Evolutionary conservation across 202 grass and related monocot genomes (phyloP).

Genomic region (Panicum virgatum): DNA sequence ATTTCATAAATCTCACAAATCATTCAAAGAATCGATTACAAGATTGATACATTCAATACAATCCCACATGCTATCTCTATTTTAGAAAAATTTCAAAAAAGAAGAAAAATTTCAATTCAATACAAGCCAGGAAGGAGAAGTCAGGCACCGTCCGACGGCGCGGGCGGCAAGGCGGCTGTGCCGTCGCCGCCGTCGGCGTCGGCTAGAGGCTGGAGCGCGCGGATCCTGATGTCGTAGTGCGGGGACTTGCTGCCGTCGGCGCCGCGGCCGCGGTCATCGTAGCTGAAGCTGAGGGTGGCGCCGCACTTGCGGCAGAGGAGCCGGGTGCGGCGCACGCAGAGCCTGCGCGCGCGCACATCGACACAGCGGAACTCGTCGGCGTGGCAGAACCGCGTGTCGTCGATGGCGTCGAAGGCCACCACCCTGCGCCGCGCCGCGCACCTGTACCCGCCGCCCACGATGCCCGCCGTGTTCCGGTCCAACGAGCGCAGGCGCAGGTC

Average conservation of each 20-base stretch:
- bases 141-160: background rate
- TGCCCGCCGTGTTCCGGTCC: slow-evolving; percentile 49
- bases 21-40: too few species aligned
- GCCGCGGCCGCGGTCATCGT: slow-evolving; percentile 33
- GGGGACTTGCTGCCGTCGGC: background rate
- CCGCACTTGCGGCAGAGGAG: slow-evolving; percentile 70
- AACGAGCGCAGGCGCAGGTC: slow-evolving; percentile 63
- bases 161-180: too few species aligned
- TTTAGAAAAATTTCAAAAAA: too few species aligned
- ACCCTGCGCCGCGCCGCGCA: slow-evolving; percentile 33
- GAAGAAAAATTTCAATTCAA: too few species aligned
- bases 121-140: too few species aligned
- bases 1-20: too few species aligned
- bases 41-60: too few species aligned
- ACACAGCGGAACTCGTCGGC: slow-evolving; percentile 57
- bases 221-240: slow-evolving; percentile 49
- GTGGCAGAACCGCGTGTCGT: slow-evolving; percentile 62
- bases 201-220: slow-evolving; percentile 41
- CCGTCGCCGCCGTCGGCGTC: background rate
- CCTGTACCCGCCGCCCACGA: slow-evolving; percentile 23
- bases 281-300: slow-evolving; percentile 38
- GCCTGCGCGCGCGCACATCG: slow-evolving; percentile 44
- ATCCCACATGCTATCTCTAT: too few species aligned
- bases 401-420: slow-evolving; percentile 56
- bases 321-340: slow-evolving; percentile 54